These are phyloP conservation scores for Acacia pycnantha DNA, from an alignment of 331 rosid genomes.

Conservation along the genomic window DNA sequence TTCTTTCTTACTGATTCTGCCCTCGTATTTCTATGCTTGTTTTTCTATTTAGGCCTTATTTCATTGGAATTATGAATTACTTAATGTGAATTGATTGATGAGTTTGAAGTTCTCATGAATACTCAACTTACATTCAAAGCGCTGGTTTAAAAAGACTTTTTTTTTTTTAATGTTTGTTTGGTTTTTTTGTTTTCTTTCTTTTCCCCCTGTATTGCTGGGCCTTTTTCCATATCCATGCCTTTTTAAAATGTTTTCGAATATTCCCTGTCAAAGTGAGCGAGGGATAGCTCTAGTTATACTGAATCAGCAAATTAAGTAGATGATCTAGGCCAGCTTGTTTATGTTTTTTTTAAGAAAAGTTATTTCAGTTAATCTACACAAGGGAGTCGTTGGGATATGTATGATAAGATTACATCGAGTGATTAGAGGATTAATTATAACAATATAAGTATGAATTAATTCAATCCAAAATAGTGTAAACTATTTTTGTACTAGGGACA, in stretches of 20 bases:
- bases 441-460: not conserved
- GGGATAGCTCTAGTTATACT: not conserved
- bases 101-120: not conserved
- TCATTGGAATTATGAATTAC: not conserved
- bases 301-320: too few relatives aligned
- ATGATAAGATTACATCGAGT: not conserved
- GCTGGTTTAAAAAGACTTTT: not conserved
- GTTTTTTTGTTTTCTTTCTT: too few relatives aligned
- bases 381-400: not conserved
- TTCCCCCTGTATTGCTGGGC: too few relatives aligned
- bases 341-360: too few relatives aligned
- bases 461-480: not conserved
- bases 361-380: not conserved
- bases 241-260: too few relatives aligned
- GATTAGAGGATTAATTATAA: not conserved
- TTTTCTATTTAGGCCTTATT: not conserved
- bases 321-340: not conserved
- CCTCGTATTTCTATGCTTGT: not conserved
- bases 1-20: not conserved
- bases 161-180: too few relatives aligned
- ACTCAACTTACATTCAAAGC: not conserved
- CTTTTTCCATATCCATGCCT: not conserved
- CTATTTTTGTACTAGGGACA: not conserved
- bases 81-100: not conserved
- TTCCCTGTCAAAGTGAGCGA: not conserved